These are phyloP conservation scores for Mycena epipterygia DNA, from an alignment of 768 basidiomycete species.

Conservation along the genomic window DNA sequence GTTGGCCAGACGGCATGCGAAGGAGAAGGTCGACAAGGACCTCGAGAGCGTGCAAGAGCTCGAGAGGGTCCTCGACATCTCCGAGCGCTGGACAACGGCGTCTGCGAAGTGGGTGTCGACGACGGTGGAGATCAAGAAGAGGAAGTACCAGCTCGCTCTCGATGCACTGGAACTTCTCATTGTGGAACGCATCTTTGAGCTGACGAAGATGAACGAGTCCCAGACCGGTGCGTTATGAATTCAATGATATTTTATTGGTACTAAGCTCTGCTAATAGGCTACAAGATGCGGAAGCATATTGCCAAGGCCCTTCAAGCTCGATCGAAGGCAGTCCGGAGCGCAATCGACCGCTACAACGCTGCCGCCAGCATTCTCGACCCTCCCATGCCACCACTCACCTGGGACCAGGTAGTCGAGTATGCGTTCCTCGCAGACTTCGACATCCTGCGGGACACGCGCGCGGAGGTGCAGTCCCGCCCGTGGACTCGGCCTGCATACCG, in stretches of 20 bases:
- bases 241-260: neutral
- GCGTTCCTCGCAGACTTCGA: too few relatives aligned
- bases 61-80: neutral
- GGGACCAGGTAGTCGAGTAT: too few relatives aligned
- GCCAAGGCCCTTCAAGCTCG: neutral
- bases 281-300: neutral
- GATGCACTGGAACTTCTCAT: too few relatives aligned
- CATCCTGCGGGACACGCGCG: too few relatives aligned
- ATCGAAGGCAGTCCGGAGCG: neutral
- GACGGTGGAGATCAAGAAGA: neutral
- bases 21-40: neutral
- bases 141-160: neutral
- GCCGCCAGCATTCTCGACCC: constrained; percentile 18
- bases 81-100: neutral
- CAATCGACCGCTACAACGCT: neutral
- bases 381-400: constrained; percentile 10
- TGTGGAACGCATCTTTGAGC: too few relatives aligned
- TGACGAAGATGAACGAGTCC: neutral
- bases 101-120: neutral
- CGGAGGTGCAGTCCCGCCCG: constrained; percentile 18
- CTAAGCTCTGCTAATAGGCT: neutral
- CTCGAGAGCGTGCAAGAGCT: neutral
- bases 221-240: neutral
- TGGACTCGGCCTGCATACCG: constrained; percentile 19
- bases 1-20: neutral